phyloP scores from a whole-genome alignment of 2,329 filamentous ascomycete species.

The Cercospora zeina region DNA sequence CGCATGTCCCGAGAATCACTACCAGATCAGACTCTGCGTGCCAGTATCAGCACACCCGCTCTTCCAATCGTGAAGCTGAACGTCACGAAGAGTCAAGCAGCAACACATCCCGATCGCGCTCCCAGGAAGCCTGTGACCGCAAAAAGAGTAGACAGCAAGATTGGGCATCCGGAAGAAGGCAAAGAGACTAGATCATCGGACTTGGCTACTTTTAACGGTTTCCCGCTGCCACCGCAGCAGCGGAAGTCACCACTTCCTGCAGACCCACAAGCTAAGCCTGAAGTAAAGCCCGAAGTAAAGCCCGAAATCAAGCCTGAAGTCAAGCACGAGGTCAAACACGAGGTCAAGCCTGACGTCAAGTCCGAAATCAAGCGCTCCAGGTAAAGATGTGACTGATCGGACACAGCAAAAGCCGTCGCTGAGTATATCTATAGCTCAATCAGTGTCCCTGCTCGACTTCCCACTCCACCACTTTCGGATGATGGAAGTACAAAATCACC shows the following conservation, averaged over 20 bases:
- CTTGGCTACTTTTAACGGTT: neutral
- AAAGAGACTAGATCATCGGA: neutral
- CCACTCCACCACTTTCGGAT: neutral
- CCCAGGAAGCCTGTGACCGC: neutral
- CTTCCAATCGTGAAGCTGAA: neutral
- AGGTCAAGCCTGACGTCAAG: neutral
- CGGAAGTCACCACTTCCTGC: neutral
- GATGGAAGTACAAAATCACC: neutral
- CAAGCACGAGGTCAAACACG: neutral
- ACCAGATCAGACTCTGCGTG: neutral
- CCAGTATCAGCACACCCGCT: neutral
- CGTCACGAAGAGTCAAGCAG: neutral
- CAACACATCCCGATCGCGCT: neutral
- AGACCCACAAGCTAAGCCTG: neutral
- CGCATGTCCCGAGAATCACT: slow-evolving; percentile 1
- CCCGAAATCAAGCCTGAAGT: neutral
- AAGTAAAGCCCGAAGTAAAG: neutral
- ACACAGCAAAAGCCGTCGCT: neutral
- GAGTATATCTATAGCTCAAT: neutral
- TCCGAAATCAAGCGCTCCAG: neutral
- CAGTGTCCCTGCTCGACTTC: neutral
- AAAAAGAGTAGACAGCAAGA: slow-evolving; percentile 4
- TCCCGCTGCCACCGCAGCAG: neutral
- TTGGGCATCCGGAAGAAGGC: neutral
- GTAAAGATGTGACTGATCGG: neutral